Evolutionary conservation across 306 rosid genomes (phyloP).

Genomic region (Erythrophleum fordii): DNA sequence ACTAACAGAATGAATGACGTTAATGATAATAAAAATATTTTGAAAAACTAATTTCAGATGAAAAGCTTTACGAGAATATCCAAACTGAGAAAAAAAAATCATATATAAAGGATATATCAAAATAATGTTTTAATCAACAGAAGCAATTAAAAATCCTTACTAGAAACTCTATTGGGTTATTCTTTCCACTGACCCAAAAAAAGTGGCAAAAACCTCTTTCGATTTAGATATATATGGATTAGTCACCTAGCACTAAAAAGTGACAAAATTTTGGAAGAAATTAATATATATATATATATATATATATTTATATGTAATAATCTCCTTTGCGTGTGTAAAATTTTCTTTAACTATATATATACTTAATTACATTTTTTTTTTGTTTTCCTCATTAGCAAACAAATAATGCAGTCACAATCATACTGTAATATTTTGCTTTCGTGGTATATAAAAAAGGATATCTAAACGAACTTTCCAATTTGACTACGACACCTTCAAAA

Average conservation of each 20-base stretch:
- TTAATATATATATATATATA: no score
- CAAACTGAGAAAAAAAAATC: background rate
- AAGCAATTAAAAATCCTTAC: no score
- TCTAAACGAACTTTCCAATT: background rate
- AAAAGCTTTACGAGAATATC: background rate
- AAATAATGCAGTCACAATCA: slow-evolving; percentile 18
- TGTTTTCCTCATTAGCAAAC: background rate
- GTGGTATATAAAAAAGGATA: background rate
- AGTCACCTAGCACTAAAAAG: background rate
- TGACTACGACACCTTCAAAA: background rate
- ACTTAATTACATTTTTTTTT: background rate
- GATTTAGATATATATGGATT: no score
- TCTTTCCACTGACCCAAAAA: no score
- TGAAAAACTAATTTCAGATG: background rate
- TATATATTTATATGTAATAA: no score
- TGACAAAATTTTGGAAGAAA: background rate
- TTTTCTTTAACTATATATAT: background rate
- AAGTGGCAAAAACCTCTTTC: no score
- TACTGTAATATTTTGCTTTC: background rate
- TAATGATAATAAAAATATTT: background rate
- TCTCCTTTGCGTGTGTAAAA: background rate
- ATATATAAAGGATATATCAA: no score
- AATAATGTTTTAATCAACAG: no score
- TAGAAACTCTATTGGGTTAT: no score
- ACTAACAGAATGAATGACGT: no score